Conservation (phyloP, 2,329 filamentous ascomycete genomes). For the Venturia asperata region DNA sequence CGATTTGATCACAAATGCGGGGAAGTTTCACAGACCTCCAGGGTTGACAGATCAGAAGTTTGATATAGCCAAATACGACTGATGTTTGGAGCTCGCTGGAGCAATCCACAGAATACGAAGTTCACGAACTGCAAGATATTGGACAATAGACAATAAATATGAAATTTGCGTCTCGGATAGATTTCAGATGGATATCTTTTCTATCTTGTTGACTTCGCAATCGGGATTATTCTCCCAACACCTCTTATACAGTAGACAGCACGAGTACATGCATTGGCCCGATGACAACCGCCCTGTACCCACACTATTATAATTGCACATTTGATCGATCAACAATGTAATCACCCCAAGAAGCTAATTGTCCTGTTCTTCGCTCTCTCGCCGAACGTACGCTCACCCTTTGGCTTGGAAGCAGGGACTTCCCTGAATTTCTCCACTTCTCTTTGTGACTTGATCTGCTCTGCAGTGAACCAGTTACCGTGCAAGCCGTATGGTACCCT, state of each 20-base stretch:
- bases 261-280: not conserved
- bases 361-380: not conserved
- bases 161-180: not conserved
- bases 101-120: not conserved
- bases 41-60: too few species aligned
- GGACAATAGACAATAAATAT: too few species aligned
- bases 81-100: too few species aligned
- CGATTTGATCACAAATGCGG: not conserved
- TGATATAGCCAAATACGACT: too few species aligned
- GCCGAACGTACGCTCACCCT: not conserved
- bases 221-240: not conserved
- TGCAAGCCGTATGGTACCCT: conserved; percentile 62
- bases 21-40: not conserved
- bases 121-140: not conserved
- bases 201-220: not conserved
- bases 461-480: conserved; percentile 34
- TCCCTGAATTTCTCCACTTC: conserved; percentile 12
- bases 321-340: not conserved
- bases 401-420: not conserved
- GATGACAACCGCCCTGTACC: not conserved
- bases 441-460: conserved; percentile 30
- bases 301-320: not conserved
- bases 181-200: not conserved
- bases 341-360: not conserved
- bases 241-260: not conserved